Evolutionary conservation across 257 asterid species (phyloP), one percentile per base, ranked within the genome.

Genomic region (Plantago elongata): DNA sequence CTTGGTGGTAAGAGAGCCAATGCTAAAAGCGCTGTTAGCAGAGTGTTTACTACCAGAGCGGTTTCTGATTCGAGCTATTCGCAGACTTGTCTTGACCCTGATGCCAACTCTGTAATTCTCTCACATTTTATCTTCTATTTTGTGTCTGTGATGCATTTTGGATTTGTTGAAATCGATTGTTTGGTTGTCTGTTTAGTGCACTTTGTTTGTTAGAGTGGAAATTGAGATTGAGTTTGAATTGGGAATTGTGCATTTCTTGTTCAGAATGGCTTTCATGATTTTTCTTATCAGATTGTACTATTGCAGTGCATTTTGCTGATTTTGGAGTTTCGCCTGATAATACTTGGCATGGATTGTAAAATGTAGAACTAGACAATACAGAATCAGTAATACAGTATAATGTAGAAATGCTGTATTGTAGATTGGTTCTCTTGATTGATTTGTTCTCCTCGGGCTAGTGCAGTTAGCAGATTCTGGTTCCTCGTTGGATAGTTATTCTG

Each of bases 41-140:
- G 74, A 22, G 81, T 77, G 50, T 78, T 84, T 69, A 80, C 87
- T 45, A 87, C 90, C 8, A 80, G 49, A 66, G 87, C 90, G 55
- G 90, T 83, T 64, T 78, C 90, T 11, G 90, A 83, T 72, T 69
- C 87, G 12, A 69, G 72, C 56, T 72, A 68, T 62, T 80, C 90
- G 12, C 83, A 64, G 45, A 83, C 87, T 30, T 83, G 90, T 50
- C 87, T 83, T 13, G 90, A 81, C 27, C 90, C 90, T 15, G 90
- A 81, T 58, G 87, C 90, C 68, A 76, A 27, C 78, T 9, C 77
- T 64, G 90, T 83, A 78, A 30, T 13, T 62, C 8, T 63, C 61
- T 54, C 62, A 58, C 54, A 29, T 50, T 37, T 69, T 42, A 15
- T 34, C 16, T 9, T 11, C 34, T 56, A 0, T n/a, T 7, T 56